A percentile compares a stretch with the other conserved stretches of the same genome.
Conservation (phyloP, 306 rosid species). For the Acacia melanoxylon region DNA sequence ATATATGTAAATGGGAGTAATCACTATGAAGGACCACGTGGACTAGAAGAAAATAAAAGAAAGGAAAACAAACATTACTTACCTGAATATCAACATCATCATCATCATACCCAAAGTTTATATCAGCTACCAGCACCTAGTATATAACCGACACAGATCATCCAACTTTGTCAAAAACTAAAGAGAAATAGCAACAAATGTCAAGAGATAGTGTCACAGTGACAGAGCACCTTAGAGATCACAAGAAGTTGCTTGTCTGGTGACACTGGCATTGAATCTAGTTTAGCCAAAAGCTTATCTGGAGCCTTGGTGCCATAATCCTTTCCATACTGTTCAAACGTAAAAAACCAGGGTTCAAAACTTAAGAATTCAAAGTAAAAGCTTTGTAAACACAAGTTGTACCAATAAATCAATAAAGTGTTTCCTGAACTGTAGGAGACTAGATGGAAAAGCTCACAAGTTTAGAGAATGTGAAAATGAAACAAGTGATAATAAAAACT, state of each 20-base stretch:
- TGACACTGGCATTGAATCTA: constrained; percentile 81
- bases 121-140: constrained; percentile 93
- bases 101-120: constrained; percentile 98
- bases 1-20: constrained; percentile 18
- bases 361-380: constrained; percentile 5
- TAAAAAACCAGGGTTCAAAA: constrained; percentile 25
- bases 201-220: constrained; percentile 10
- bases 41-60: neutral
- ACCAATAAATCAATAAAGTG: neutral
- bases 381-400: constrained; percentile 19
- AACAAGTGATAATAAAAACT: constrained; percentile 10
- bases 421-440: neutral
- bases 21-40: neutral
- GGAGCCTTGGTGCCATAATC: constrained; percentile 94
- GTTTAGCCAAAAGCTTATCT: constrained; percentile 87
- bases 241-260: constrained; percentile 91
- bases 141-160: constrained; percentile 34
- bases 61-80: neutral
- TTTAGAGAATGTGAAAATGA: constrained; percentile 17
- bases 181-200: neutral
- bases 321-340: constrained; percentile 76
- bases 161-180: constrained; percentile 20
- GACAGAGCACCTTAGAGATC: constrained; percentile 75
- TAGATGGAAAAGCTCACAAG: neutral
- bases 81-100: constrained; percentile 94